Evolutionary conservation across 345 rosid genomes (phyloP).

Genomic region (Melastoma malabathricum): DNA sequence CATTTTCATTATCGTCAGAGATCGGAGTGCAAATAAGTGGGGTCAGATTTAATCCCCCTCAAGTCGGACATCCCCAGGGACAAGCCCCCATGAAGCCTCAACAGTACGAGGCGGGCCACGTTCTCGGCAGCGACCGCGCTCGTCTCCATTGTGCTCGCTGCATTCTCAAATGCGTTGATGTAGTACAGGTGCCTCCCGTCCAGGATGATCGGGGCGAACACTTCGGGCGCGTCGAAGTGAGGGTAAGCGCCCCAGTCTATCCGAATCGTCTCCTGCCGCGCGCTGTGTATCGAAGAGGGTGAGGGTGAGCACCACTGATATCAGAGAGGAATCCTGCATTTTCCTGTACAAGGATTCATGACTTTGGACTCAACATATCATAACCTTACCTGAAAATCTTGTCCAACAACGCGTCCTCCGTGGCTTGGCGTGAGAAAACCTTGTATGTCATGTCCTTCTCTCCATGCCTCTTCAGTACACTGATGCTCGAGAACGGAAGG

Average conservation of each 20-base stretch:
- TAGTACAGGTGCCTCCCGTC: constrained; percentile 73
- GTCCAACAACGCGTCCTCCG: constrained; percentile 58
- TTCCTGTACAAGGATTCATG: constrained; percentile 3
- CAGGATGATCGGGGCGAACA: constrained; percentile 70
- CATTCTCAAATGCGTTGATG: constrained; percentile 83
- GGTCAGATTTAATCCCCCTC: constrained; percentile 14
- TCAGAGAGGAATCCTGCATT: background rate
- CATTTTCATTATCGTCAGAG: no score
- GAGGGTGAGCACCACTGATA: no score
- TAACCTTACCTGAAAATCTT: constrained; percentile 65
- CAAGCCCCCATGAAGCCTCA: constrained; percentile 28
- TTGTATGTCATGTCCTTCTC: constrained; percentile 55
- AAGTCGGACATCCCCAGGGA: constrained; percentile 12
- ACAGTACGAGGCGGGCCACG: constrained; percentile 63
- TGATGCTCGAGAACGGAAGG: constrained; percentile 75
- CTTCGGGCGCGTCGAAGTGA: constrained; percentile 68
- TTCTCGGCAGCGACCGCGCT: constrained; percentile 92
- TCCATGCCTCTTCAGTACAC: constrained; percentile 44
- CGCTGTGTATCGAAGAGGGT: constrained; percentile 17
- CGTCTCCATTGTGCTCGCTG: constrained; percentile 91
- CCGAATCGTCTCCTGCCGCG: constrained; percentile 46
- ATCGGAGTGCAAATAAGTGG: constrained; percentile 24
- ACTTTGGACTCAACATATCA: background rate
- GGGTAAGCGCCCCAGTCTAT: constrained; percentile 99
- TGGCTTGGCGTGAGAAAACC: constrained; percentile 52